A percentile compares a stretch with the other conserved stretches of the same genome.
Evolutionary conservation across 1,139 yeast species (phyloP).

Genomic region (Geotrichum histeridarum): DNA sequence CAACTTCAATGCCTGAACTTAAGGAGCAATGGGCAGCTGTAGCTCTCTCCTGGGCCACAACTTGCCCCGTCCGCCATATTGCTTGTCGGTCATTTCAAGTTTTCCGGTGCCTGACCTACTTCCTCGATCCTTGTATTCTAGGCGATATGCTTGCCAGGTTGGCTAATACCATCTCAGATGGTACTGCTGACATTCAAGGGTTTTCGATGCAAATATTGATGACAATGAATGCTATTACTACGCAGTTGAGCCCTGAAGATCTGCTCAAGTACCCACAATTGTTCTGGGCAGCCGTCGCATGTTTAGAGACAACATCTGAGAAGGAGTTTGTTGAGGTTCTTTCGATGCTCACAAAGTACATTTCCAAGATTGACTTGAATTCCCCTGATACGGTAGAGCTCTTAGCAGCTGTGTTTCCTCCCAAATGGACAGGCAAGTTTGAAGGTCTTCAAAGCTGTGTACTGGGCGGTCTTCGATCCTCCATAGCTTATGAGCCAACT

Average conservation of each 20-base stretch:
- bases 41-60: slow-evolving; percentile 90
- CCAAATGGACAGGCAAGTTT: slow-evolving; percentile 92
- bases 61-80: slow-evolving; percentile 94
- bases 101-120: slow-evolving; percentile 72
- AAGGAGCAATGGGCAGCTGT: slow-evolving; percentile 81
- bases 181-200: slow-evolving; percentile 84
- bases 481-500: slow-evolving; percentile 74
- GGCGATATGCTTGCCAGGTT: slow-evolving; percentile 90
- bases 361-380: slow-evolving; percentile 80
- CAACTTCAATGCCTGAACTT: slow-evolving; percentile 47
- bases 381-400: slow-evolving; percentile 82
- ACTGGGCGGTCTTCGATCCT: slow-evolving; percentile 75
- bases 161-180: slow-evolving; percentile 89
- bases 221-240: slow-evolving; percentile 89
- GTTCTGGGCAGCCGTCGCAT: slow-evolving; percentile 95
- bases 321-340: slow-evolving; percentile 86
- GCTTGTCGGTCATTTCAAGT: slow-evolving; percentile 96
- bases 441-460: slow-evolving; percentile 81
- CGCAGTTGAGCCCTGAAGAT: slow-evolving; percentile 72
- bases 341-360: slow-evolving; percentile 73
- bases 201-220: slow-evolving; percentile 94
- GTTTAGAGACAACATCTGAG: slow-evolving; percentile 84
- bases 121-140: slow-evolving; percentile 81
- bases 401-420: slow-evolving; percentile 80
- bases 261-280: slow-evolving; percentile 85